Base-by-base conservation (phyloP, 2,329 filamentous ascomycete species). In the Claviceps humidiphila region DNA sequence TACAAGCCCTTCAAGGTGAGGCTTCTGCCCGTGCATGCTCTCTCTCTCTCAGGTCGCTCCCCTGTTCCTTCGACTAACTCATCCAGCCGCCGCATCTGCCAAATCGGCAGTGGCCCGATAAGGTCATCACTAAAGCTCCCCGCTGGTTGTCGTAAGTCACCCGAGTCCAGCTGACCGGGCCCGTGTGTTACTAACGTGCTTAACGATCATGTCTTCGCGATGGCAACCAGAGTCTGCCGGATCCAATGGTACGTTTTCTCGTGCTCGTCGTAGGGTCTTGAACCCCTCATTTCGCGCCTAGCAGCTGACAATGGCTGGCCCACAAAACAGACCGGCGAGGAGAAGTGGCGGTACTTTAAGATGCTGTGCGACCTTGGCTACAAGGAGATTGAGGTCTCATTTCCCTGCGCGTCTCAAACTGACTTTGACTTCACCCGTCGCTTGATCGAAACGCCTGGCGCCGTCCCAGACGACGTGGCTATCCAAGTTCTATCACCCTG, bases 331-430 rank as follows among this genome's bases (percentile, higher is more conserved):
- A 93, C 89, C 64, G 89, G 89, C 59, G 88, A 95, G 48, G 89
- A 96, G 75, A 97, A 97, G 73, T 93, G 86, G 81, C 76, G 77
- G 56, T 97, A 90, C 76, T 97, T 97, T 76, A 84, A 90, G 71
- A 94, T 95, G 89, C 81, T 97, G 51, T 81, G 85, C 62, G 82
- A 91, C 56, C 77, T 96, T 49, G 91, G 93, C 60, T 97, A 94
- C 77, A 97, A 96, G 72, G 91, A 97, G 71, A 96, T 97, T 58
- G 91, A 97, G 67, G 85, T 96, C 20, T 93, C 90, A 4, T 97
- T 95, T 71, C 91, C 91, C 49, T 95, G 89, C 0, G 89, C 91
- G 14, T 95, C 89, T 41, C 85, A 95, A 66, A 95, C 87, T 63
- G 93, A 97, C 72, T 97, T 90, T 73, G 88, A 95, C 74, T 97